These are phyloP conservation scores for Emericellopsis terricola DNA, from an alignment of 495 filamentous ascomycete genomes.

Conservation along the genomic window DNA sequence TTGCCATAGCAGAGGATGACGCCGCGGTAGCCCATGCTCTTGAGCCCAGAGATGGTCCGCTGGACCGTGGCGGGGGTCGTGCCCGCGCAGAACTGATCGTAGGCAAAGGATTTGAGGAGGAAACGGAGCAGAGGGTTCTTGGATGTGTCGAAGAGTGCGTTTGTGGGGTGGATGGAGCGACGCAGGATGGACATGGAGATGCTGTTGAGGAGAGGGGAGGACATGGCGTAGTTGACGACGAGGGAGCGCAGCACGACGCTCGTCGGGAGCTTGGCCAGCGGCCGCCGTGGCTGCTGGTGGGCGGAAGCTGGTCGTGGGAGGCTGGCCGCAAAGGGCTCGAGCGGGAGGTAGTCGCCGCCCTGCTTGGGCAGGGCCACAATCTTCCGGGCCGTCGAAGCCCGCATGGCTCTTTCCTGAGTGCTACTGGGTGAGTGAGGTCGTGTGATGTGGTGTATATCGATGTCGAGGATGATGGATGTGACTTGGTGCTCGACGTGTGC, in stretches of 20 bases:
- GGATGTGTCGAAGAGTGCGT: conserved; percentile 36
- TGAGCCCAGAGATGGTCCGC: conserved; percentile 37
- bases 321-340: too few species aligned
- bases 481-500: too few species aligned
- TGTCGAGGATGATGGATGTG: too few species aligned
- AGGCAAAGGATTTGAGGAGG: conserved; percentile 60
- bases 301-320: too few species aligned
- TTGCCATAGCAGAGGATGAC: conserved; percentile 63
- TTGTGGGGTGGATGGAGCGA: conserved; percentile 49
- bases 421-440: too few species aligned
- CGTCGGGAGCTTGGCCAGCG: conserved; percentile 56
- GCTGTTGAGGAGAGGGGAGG: conserved; percentile 49
- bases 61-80: conserved; percentile 43
- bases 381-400: too few species aligned
- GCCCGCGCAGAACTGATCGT: conserved; percentile 72
- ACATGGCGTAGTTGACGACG: conserved; percentile 61
- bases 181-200: conserved; percentile 53
- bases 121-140: conserved; percentile 34
- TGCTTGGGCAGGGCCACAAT: too few species aligned
- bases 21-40: conserved; percentile 50
- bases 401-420: too few species aligned
- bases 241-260: conserved; percentile 60
- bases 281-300: too few species aligned
- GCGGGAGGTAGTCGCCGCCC: too few species aligned
- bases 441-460: too few species aligned